These are phyloP conservation scores for Zymoseptoria crescenta DNA, from an alignment of 2,329 filamentous ascomycete genomes.

Conservation along the genomic window DNA sequence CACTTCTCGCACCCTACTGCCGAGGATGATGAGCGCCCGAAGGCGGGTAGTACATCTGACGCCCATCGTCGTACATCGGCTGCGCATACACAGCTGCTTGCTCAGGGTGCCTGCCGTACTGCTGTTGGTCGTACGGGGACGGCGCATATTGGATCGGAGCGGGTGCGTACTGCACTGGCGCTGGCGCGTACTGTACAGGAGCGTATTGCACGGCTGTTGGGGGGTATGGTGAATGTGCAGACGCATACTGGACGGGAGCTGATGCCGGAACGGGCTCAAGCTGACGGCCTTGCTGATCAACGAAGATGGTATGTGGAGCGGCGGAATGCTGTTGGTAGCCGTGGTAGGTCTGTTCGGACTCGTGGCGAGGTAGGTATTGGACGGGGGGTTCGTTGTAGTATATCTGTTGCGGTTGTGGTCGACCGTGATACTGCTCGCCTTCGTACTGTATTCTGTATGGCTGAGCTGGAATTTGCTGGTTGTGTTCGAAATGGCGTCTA, in stretches of 20 bases:
- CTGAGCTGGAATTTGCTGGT: conserved; percentile 16
- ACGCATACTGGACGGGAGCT: background rate
- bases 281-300: conserved; percentile 27
- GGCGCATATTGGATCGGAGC: conserved; percentile 23
- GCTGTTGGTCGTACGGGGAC: conserved; percentile 22
- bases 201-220: background rate
- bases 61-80: conserved; percentile 6
- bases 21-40: background rate
- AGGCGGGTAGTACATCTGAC: conserved; percentile 7
- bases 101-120: conserved; percentile 11
- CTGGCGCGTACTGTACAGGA: background rate
- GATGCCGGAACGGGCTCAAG: conserved; percentile 21
- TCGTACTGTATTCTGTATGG: conserved; percentile 22
- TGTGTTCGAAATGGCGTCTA: conserved; percentile 16
- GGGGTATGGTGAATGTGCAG: background rate
- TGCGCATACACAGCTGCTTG: conserved; percentile 13
- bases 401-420: conserved; percentile 7
- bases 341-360: conserved; percentile 10
- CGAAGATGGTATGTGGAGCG: conserved; percentile 22
- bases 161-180: conserved; percentile 13
- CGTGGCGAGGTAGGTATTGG: conserved; percentile 20
- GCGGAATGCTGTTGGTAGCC: conserved; percentile 18
- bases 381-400: conserved; percentile 12
- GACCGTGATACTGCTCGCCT: conserved; percentile 15
- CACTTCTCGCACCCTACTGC: background rate